A percentile compares a stretch with the other conserved stretches of the same genome.
Evolutionary conservation across 495 filamentous ascomycete genomes (phyloP).

Genomic region (Penicillium nucicola): DNA sequence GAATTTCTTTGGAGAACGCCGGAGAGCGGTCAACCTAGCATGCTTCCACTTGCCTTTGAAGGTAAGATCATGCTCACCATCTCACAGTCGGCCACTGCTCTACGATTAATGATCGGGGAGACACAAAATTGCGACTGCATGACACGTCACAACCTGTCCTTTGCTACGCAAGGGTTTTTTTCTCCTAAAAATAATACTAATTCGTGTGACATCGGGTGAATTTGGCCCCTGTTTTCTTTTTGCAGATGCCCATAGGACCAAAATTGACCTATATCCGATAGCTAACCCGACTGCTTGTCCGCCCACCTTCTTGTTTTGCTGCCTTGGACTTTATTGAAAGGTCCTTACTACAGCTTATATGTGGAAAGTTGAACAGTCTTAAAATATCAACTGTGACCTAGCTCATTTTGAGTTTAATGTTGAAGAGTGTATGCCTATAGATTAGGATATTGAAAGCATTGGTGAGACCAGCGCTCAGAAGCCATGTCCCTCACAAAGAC

Average conservation of each 20-base stretch:
- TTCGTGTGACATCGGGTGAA: constrained; percentile 13
- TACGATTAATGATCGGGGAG: background rate
- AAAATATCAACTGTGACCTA: too few relatives aligned
- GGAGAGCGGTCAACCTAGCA: background rate
- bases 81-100: background rate
- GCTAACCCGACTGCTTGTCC: background rate
- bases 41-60: background rate
- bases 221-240: constrained; percentile 13
- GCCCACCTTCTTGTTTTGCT: background rate
- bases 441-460: too few relatives aligned
- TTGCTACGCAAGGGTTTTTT: background rate
- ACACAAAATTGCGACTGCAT: background rate
- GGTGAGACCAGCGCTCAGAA: too few relatives aligned
- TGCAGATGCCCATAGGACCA: constrained; percentile 7
- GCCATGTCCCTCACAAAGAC: too few relatives aligned
- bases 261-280: constrained; percentile 5
- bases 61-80: background rate
- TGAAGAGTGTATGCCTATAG: too few relatives aligned
- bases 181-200: background rate
- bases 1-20: constrained; percentile 7
- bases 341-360: background rate
- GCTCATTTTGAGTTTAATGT: too few relatives aligned
- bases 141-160: background rate
- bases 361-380: too few relatives aligned
- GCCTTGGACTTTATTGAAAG: background rate